Evolutionary conservation across 2,329 filamentous ascomycete species (phyloP), one percentile per base, ranked within the genome.

Genomic region (Colletotrichum spaethianum): DNA sequence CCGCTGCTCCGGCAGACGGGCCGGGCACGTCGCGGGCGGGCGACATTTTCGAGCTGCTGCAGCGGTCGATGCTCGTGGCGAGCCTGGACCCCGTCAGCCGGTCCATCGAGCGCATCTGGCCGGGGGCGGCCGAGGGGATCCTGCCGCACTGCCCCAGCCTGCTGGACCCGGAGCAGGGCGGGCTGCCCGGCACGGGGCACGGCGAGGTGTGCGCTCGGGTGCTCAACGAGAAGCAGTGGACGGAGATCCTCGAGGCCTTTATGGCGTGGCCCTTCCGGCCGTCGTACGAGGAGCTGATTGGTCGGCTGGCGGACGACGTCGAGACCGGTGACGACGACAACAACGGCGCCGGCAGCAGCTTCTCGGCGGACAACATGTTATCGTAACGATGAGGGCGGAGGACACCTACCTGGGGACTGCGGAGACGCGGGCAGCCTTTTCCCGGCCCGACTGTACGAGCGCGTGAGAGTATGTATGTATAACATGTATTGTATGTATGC

Each of bases 181-280:
- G 89, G 0, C 77, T 80, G 6, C 80, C 83, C 0, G 48, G 77
- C 11, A 77, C 79, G 65, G 84, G 84, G 4, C 75, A 82, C 16
- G 82, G 82, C 2, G 80, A 84, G 66, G 63, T 92, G 42, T 78
- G 79, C 0, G 82, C 86, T 6, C 81, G 91, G 5, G 78, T 80
- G 33, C 75, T 93, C 69, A 90, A 87, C 53, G 79, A 84, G 74
- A 76, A 78, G 18, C 90, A 93, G 83, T 84, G 90, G 78, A 78
- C 84, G 23, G 89, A 92, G 72, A 80, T 94, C 20, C 73, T 91
- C 5, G 83, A 88, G 74, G 86, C 87, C 0, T 94, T 90, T 86
- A 84, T 89, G 79, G 82, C 86, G 62, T 94, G 92, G 92, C 91
- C 91, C 0, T 93, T 93, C 74, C 80, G 82, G 3, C 90, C 90